Evolutionary conservation across 2,329 filamentous ascomycete genomes (phyloP).

Genomic region (Cercospora zeae-maydis): DNA sequence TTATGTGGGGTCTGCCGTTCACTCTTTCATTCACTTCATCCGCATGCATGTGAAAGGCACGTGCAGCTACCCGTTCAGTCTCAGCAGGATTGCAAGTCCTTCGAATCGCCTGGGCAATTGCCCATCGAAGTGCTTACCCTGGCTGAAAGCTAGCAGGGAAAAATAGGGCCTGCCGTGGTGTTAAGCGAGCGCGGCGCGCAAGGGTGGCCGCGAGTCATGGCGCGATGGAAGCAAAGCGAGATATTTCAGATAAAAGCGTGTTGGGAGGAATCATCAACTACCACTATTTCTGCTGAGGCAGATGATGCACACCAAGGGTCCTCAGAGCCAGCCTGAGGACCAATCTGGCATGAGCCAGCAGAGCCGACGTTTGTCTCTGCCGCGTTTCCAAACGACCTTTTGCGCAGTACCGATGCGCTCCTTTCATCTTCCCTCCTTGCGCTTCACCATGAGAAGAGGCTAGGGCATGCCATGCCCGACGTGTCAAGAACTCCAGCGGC

Average conservation of each 20-base stretch:
- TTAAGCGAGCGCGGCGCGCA: conserved; percentile 7
- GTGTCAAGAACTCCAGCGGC: background rate
- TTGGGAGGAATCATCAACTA: background rate
- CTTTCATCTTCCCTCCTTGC: background rate
- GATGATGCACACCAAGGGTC: background rate
- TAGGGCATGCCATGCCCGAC: background rate
- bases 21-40: conserved; percentile 9
- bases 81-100: conserved; percentile 3
- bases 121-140: conserved; percentile 1
- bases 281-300: background rate
- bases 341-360: background rate
- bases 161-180: background rate
- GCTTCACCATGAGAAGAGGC: background rate
- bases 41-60: conserved; percentile 9
- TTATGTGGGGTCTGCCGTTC: background rate
- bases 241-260: background rate
- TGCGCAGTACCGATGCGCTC: background rate
- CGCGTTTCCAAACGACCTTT: background rate
- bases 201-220: conserved; percentile 2
- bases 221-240: background rate
- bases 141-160: conserved; percentile 4
- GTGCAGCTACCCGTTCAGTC: background rate
- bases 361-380: background rate
- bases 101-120: background rate
- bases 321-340: background rate